phyloP scores from a whole-genome alignment of 23 red algal genomes.

The Gracilaria vermiculophylla region DNA sequence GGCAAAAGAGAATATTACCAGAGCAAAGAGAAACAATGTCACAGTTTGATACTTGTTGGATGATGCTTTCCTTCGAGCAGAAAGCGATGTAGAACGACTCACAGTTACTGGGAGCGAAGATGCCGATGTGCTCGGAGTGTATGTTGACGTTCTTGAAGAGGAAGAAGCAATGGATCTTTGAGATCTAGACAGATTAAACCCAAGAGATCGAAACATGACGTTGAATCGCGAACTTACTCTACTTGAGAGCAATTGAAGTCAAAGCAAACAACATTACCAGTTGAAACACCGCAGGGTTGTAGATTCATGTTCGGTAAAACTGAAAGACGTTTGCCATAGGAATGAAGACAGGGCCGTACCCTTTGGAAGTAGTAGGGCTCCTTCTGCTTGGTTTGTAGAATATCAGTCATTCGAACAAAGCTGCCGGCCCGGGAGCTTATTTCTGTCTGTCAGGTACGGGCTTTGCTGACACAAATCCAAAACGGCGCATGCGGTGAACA shows the following conservation, averaged over 20 bases:
- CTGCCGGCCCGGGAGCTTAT: background rate
- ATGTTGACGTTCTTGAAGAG: background rate
- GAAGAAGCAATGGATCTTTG: background rate
- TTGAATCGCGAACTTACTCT: background rate
- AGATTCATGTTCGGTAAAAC: background rate
- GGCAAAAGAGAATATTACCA: background rate
- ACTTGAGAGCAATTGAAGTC: background rate
- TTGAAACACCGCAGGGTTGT: background rate
- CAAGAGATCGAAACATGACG: background rate
- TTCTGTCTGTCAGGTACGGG: background rate
- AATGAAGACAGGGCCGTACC: background rate
- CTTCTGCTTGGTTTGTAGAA: background rate
- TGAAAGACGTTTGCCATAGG: background rate
- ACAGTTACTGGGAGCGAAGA: background rate
- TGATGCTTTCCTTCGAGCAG: background rate
- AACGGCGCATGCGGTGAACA: background rate
- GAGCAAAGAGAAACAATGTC: constrained; percentile 9
- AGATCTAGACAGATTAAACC: background rate
- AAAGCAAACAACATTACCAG: background rate
- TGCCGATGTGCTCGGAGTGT: background rate
- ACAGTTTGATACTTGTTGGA: background rate
- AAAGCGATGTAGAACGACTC: background rate
- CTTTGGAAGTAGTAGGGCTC: background rate
- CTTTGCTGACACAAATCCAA: no score
- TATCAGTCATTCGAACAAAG: no score